Evolutionary conservation across 805 yeast genomes (phyloP).

Genomic region (Naumovozyma baii): DNA sequence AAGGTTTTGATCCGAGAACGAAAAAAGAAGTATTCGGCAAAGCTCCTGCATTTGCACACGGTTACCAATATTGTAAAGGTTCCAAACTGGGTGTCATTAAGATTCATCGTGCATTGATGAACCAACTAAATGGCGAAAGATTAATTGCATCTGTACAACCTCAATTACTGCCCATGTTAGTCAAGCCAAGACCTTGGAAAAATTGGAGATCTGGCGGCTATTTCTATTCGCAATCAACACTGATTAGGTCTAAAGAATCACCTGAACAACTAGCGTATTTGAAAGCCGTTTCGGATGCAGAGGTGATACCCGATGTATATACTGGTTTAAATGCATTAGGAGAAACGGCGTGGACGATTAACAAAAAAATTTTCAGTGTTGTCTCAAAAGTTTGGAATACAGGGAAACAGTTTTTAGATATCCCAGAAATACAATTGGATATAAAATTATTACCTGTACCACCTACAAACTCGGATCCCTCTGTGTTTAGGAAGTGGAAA

Average conservation of each 20-base stretch:
- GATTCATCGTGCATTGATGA: slow-evolving; percentile 59
- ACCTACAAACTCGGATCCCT: slow-evolving; percentile 59
- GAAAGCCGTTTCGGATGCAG: slow-evolving; percentile 68
- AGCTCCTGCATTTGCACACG: slow-evolving; percentile 86
- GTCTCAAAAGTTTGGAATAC: slow-evolving; percentile 80
- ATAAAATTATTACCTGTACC: slow-evolving; percentile 50
- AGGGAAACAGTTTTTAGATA: slow-evolving; percentile 63
- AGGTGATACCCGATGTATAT: slow-evolving; percentile 56
- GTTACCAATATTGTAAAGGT: slow-evolving; percentile 74
- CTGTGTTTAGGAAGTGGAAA: slow-evolving; percentile 58
- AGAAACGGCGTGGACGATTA: slow-evolving; percentile 85
- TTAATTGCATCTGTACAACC: slow-evolving; percentile 65
- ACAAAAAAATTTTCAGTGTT: slow-evolving; percentile 55
- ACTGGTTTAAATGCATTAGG: slow-evolving; percentile 83
- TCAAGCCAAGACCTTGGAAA: slow-evolving; percentile 84
- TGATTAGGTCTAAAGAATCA: slow-evolving; percentile 73
- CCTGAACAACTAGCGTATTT: slow-evolving; percentile 87
- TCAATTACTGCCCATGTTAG: slow-evolving; percentile 85
- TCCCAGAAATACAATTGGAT: slow-evolving; percentile 48
- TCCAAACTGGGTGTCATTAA: slow-evolving; percentile 72
- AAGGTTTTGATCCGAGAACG: slow-evolving; percentile 73
- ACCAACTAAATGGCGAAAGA: slow-evolving; percentile 57
- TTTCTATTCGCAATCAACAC: slow-evolving; percentile 46
- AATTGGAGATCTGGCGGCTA: slow-evolving; percentile 81
- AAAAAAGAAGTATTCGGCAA: slow-evolving; percentile 54